Base-by-base conservation (phyloP, 129 eudicot species). In the Tagetes erecta region DNA sequence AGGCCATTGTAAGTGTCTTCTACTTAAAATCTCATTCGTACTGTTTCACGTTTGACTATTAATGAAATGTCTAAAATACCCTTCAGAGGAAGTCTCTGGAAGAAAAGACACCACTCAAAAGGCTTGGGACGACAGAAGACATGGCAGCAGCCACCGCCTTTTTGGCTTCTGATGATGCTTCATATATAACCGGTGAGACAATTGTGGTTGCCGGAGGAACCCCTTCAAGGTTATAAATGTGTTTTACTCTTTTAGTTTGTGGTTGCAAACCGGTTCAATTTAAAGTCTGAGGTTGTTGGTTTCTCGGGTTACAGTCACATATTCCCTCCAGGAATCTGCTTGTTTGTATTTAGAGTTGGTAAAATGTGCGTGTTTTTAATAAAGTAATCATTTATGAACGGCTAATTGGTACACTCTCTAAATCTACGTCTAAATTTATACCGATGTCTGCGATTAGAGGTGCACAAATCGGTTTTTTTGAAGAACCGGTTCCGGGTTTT, bases 51-150 rank as follows among this genome's bases (percentile, higher is more conserved):
- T 11, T 11, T 60, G 67, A 36, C 44, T 20, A 11, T 36, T 37
- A 64, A 39, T 34, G 14, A 64, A 39, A 39, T 64, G 70, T 40
- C 70, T 37, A 56, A 62, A 36, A 62, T 62, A 36, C 45, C 67
- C 45, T 36, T 12, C 20, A 94, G 97, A 88, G 88, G 81, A 85
- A 85, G 76, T 50, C 33, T 13, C 70, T 86, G 3, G 94, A 88
- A 87, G 97, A 64, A 39, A 75, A 71, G 77, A 86, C 93, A 31
- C 59, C 82, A 7, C 88, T 86, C 36, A 88, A 86, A 53, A 81
- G 98, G 78, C 96, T 94, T 58, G 98, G 98, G 80, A 94, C 98
- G 33, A 86, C 97, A 34, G 88, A 84, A 74, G 98, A 94, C 82
- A 94, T 94, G 96, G 98, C 92, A 30, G 96, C 96, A 4, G 91